phyloP scores from a whole-genome alignment of 2,329 filamentous ascomycete species.

The Epichloe scottii region DNA sequence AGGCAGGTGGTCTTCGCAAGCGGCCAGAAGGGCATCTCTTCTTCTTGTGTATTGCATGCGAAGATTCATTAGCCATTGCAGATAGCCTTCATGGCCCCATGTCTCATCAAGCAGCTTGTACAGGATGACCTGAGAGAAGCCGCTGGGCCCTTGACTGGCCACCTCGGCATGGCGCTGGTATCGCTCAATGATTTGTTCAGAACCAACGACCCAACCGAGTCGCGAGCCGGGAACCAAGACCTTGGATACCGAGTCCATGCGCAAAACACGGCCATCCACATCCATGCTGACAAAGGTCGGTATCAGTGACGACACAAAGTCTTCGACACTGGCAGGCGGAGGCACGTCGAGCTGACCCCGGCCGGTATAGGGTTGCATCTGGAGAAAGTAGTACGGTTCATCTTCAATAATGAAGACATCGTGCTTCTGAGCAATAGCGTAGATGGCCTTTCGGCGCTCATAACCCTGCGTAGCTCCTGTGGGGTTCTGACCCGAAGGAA shows the following conservation, averaged over 20 bases:
- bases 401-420: slow-evolving; percentile 83
- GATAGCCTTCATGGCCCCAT: slow-evolving; percentile 85
- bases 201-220: slow-evolving; percentile 80
- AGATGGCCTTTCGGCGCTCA: slow-evolving; percentile 58
- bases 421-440: slow-evolving; percentile 68
- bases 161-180: slow-evolving; percentile 75
- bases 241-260: slow-evolving; percentile 89
- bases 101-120: slow-evolving; percentile 86
- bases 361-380: slow-evolving; percentile 65
- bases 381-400: slow-evolving; percentile 89
- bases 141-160: slow-evolving; percentile 73
- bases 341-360: slow-evolving; percentile 36
- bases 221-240: slow-evolving; percentile 74
- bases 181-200: slow-evolving; percentile 70
- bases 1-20: slow-evolving; percentile 70
- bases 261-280: slow-evolving; percentile 74
- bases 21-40: slow-evolving; percentile 62
- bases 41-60: slow-evolving; percentile 70
- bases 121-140: slow-evolving; percentile 70
- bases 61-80: slow-evolving; percentile 79
- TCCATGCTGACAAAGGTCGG: slow-evolving; percentile 73
- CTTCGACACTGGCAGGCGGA: slow-evolving; percentile 48
- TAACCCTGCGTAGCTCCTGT: slow-evolving; percentile 70
- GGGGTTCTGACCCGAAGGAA: slow-evolving; percentile 76
- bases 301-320: slow-evolving; percentile 50